Evolutionary conservation across 1,284 basidiomycete genomes (phyloP), one percentile per base, ranked within the genome.

Genomic region (Cerioporus squamosus): DNA sequence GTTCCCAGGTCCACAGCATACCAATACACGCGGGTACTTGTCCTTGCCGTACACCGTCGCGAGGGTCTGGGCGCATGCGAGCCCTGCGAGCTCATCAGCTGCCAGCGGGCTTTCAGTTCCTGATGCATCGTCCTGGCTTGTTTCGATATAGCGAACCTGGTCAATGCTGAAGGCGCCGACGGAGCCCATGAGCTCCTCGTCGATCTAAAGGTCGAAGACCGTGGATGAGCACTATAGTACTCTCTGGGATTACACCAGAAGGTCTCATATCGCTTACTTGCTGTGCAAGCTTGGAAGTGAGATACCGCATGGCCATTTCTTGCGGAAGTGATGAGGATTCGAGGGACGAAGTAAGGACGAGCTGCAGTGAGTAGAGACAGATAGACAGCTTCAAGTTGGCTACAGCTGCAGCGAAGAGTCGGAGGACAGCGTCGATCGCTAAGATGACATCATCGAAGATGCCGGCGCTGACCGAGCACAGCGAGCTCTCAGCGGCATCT

Each of bases 71-170:
- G 97, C 97, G 69, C 97, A 98, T 0, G 97, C 90, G 15, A 98
- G 79, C 0, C 97, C 97, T n/a, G 97, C 97, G 2, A 99, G 84
- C 71, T 99, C 96, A 99, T 99, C 26, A 99, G 79, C 93, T 97
- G 55, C n/a, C 8, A 44, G n/a, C 23, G 23, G 20, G n/a, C 23
- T 18, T 20, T 24, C 39, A 31, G 29, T 38, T 14, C 29, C n/a
- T 39, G 22, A 17, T 26, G 38, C 14, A 36, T 22, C 26, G 26
- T 42, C 33, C 6, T 8, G 3, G 33, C 26, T 36, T 3, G 33
- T 36, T 14, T n/a, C n/a, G 31, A 43, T n/a, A 2, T 14, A 18
- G 52, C 74, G 48, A 53, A 89, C 93, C 83, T 97, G 95, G 69
- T 97, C 94, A 40, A 98, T 78, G 67, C 91, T 94, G 80, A 95